Evolutionary conservation across 345 rosid species (phyloP), one percentile per base, ranked within the genome.

Genomic region (Arabidopsis suecica): DNA sequence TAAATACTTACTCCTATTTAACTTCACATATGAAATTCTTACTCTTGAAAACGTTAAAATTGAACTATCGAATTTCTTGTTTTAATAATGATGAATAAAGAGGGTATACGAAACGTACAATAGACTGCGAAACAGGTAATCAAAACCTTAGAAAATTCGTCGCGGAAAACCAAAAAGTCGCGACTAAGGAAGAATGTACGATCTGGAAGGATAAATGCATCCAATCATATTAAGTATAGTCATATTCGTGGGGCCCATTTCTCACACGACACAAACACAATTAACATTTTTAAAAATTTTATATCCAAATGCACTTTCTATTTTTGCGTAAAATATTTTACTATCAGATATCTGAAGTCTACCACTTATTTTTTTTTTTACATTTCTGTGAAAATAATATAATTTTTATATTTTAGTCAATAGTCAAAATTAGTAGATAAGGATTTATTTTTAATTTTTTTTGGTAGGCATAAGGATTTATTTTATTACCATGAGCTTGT

Each of bases 201-300:
- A 73, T 34, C 47, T 36, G 8, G 22, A 58, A 23, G 11, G 5
- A 48, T 58, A 49, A 48, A 13, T 49, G 16, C 55, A 58, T 66
- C 72, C 61, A 65, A 65, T 67, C 65, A 74, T 58, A 22, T 2
- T 40, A 25, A 40, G 3, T 10, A 7, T 18, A 11, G 28, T 10
- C 38, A 75, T 61, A 60, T 50, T 68, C 14, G 22, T 59, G 64
- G 73, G 74, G 50, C 74, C 63, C 74, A 68, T 40, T 3, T 41
- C 23, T 0, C 25, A 67, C 58, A 74, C 78, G 55, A 14, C 78
- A 74, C n/a, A 54, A 16, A 40, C 65, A 53, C 53, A 73, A 20
- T 42, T 73, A 38, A 42, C 20, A 54, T 63, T 41, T 68, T 13
- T n/a, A n/a, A 20, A 20, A 20, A 0, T 18, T 48, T 42, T 20